Base-by-base conservation (phyloP, 2,329 filamentous ascomycete genomes). In the Westerdykella ornata region DNA sequence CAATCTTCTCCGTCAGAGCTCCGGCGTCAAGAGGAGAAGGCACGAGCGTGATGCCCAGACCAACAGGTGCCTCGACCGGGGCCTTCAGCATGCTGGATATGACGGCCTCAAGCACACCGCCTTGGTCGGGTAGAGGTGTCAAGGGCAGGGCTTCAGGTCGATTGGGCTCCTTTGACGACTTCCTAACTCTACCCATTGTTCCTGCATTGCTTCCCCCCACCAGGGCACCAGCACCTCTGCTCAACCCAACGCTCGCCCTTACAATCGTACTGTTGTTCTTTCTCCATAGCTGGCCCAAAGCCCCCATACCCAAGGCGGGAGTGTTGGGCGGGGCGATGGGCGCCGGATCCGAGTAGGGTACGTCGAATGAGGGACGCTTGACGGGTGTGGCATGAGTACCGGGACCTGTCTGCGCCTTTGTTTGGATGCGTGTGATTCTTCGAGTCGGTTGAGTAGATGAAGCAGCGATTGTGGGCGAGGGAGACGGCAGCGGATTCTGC, bases 291-390 rank as follows among this genome's bases (percentile, higher is more conserved):
- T 5, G 22, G 19, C 16, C 15, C 19, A 16, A 6, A 5, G 13
- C 31, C n/a, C 11, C 7, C 9, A 15, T 3, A 9, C 16, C 16
- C 22, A 19, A 6, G 13, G 45, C 39, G 8, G 43, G 47, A 14
- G 45, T 48, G 37, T 51, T 47, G 3, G 44, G 48, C 20, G 48
- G 48, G 3, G 45, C 48, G 12, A 51, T 32, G 3, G 38, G 32
- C 3, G 35, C 28, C 1, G 34, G 1, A 13, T 45, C 37, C 4
- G 47, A 45, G 37, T 19, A 39, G 7, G 46, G 38, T 11, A 45
- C 32, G 38, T 47, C 47, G 39, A 40, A 46, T 4, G 40, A 45
- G 29, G 5, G 18, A 19, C 30, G 30, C 38, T 39, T 42, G 9
- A 33, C 17, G 15, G 11, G 14, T 12, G 16, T 28, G 13, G 36